Evolutionary conservation across 2,329 filamentous ascomycete genomes (phyloP), one percentile per base, ranked within the genome.

Genomic region (Penicillium olsonii): DNA sequence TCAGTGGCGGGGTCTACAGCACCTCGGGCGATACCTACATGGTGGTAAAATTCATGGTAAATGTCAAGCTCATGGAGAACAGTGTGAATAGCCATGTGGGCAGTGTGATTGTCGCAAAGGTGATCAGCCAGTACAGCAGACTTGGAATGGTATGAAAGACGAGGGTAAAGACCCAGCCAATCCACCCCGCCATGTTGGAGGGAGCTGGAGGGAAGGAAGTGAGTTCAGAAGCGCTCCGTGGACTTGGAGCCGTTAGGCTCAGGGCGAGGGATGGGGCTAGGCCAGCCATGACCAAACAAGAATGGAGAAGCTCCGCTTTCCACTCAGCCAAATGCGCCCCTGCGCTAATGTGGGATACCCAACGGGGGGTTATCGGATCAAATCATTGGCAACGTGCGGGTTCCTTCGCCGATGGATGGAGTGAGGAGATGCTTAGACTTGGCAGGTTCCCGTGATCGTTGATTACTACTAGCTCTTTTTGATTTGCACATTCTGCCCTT

Each of bases 11-110:
- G 33, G 39, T 17, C 18, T 38, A 9, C 7, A 31, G 26, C 12
- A n/a, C 42, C 34, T 14, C 33, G 41, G 17, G 45, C 20, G 33
- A 29, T 19, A 63, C 85, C 67, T 84, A 95, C 85, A 99, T 73
- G 15, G 94, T 99, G 17, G 92, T 97, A 61, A 94, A 92, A 69
- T 97, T 97, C 92, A 99, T 95, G 10, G 94, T 99, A 66, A 99
- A 90, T 0, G 94, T 99, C 77, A 95, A 78, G 70, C 89, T 96
- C 56, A 90, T 92, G 5, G 91, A 96, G 66, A 96, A 90, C 54
- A 96, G 78, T 5, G 85, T 88, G 69, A 95, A 99, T 15, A 97
- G 82, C 71, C 94, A 84, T 68, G 90, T 90, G 37, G 94, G 94
- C 51, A 96, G 71, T 14, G 90, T 95, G 59, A 97, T 91, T 20